Conservation (phyloP, 495 filamentous ascomycete genomes). For the Aspergillus wentii region DNA sequence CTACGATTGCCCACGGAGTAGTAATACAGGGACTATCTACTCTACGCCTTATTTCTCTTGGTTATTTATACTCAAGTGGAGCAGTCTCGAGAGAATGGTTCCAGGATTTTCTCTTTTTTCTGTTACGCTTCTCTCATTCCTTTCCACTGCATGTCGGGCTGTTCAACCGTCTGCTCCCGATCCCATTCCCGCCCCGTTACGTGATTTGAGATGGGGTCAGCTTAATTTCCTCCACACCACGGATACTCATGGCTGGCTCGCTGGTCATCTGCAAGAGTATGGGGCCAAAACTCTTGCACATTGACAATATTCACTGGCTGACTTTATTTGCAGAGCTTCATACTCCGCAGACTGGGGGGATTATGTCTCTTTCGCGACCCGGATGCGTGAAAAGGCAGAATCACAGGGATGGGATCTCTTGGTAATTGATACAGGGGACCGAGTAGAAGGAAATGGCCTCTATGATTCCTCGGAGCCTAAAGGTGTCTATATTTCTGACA, state of each 20-base stretch:
- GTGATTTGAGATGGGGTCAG: conserved; percentile 82
- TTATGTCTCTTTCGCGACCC: conserved; percentile 87
- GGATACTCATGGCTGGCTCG: conserved; percentile 94
- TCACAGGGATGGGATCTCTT: conserved; percentile 74
- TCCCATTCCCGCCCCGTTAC: conserved; percentile 76
- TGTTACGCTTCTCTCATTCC: too few species aligned
- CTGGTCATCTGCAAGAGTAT: conserved; percentile 87
- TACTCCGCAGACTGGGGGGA: conserved; percentile 97
- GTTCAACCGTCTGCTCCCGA: conserved; percentile 75
- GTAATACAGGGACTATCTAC: too few species aligned
- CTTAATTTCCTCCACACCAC: conserved; percentile 94
- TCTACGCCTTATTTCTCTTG: too few species aligned
- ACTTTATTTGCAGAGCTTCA: conserved; percentile 57
- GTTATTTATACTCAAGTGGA: too few species aligned
- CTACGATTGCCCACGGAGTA: too few species aligned
- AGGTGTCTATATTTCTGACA: conserved; percentile 80
- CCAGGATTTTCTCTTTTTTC: too few species aligned
- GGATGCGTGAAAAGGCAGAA: conserved; percentile 75
- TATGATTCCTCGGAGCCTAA: conserved; percentile 88
- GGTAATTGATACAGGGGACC: conserved; percentile 89
- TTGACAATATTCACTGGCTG: too few species aligned
- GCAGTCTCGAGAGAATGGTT: too few species aligned
- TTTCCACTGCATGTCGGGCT: too few species aligned
- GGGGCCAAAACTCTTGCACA: conserved; percentile 9
- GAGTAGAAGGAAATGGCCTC: conserved; percentile 93